A percentile compares a stretch with the other conserved stretches of the same genome.
phyloP scores from a whole-genome alignment of 2,329 filamentous ascomycete species.

The Trichoderma asperellum region DNA sequence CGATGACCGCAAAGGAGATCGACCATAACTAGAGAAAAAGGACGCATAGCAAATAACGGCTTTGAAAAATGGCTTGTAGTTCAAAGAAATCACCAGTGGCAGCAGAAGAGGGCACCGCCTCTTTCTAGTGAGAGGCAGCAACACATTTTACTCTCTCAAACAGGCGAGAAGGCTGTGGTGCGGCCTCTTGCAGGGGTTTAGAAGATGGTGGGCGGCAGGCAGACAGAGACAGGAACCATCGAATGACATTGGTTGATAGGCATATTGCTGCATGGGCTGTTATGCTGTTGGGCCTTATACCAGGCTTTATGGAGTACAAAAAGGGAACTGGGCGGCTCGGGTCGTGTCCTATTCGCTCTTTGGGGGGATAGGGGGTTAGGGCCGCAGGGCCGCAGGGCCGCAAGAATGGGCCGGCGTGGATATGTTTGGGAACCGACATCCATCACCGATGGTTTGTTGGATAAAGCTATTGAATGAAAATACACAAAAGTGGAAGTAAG shows the following conservation, averaged over 20 bases:
- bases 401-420: slow-evolving; percentile 1
- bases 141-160: not conserved
- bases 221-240: not conserved
- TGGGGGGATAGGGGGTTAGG: slow-evolving; percentile 11
- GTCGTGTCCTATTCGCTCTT: slow-evolving; percentile 22
- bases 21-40: not conserved
- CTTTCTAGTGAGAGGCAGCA: not conserved
- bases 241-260: slow-evolving; percentile 10
- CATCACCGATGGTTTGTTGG: not conserved
- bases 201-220: not conserved
- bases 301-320: not conserved
- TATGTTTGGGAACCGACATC: not conserved
- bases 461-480: not conserved
- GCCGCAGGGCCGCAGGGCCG: too few relatives aligned
- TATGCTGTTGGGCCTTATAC: not conserved
- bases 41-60: not conserved
- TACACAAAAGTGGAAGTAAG: not conserved
- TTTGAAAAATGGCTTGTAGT: not conserved
- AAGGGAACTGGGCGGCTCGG: slow-evolving; percentile 13
- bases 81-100: not conserved
- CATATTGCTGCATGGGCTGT: not conserved
- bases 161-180: not conserved
- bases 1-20: not conserved
- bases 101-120: slow-evolving; percentile 20
- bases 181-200: slow-evolving; percentile 15